phyloP scores from a whole-genome alignment of 495 filamentous ascomycete genomes.

The Neurospora sp. region DNA sequence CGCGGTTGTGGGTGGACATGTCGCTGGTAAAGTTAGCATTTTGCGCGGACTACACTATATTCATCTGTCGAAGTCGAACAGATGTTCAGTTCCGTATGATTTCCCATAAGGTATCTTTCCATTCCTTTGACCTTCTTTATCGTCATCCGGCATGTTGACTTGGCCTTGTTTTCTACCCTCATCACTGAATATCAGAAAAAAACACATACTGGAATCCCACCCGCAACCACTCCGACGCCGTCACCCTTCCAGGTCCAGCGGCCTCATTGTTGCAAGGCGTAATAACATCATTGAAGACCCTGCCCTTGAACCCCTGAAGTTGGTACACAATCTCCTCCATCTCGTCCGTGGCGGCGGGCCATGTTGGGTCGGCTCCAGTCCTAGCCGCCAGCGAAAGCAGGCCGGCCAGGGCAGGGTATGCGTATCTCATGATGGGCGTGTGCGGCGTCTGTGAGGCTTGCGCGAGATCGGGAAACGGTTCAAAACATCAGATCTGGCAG shows the following conservation, averaged over 20 bases:
- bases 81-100: background rate
- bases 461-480: background rate
- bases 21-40: conserved; percentile 25
- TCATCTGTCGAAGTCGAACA: background rate
- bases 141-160: background rate
- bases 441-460: background rate
- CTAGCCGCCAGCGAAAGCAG: conserved; percentile 23
- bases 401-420: conserved; percentile 13
- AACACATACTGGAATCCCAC: conserved; percentile 43
- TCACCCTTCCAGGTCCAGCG: conserved; percentile 43
- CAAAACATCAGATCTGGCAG: background rate
- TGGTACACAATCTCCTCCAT: conserved; percentile 55
- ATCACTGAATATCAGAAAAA: background rate
- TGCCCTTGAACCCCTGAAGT: conserved; percentile 40
- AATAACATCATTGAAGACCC: conserved; percentile 45
- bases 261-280: conserved; percentile 48
- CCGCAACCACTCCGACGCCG: conserved; percentile 53
- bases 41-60: background rate
- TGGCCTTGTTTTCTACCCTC: background rate
- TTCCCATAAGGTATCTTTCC: background rate
- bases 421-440: conserved; percentile 15
- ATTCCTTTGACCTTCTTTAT: background rate
- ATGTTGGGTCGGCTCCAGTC: conserved; percentile 42
- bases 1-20: conserved; percentile 46
- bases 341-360: conserved; percentile 50